A percentile compares a stretch with the other conserved stretches of the same genome.
phyloP scores from a whole-genome alignment of 768 basidiomycete species.

The Gelatoporia subvermispora region DNA sequence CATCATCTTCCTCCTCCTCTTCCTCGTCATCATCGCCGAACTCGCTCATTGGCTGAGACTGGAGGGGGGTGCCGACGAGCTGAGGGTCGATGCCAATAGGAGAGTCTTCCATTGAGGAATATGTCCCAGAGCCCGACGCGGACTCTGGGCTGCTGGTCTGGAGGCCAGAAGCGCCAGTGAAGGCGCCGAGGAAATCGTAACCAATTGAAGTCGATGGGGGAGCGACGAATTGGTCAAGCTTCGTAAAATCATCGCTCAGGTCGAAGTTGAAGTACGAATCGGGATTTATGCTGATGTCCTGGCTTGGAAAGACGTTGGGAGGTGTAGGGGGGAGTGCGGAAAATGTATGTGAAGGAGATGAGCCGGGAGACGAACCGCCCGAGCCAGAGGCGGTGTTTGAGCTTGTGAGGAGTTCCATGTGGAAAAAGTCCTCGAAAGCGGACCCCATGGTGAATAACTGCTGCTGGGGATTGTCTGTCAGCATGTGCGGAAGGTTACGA shows the following conservation, averaged over 20 bases:
- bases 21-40: constrained; percentile 35
- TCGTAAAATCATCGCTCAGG: constrained; percentile 25
- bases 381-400: constrained; percentile 18
- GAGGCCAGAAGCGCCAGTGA: constrained; percentile 17
- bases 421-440: constrained; percentile 60
- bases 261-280: constrained; percentile 22
- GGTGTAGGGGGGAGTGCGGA: constrained; percentile 21
- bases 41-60: constrained; percentile 37
- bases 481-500: constrained; percentile 26
- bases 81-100: constrained; percentile 64
- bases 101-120: constrained; percentile 16
- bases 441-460: constrained; percentile 20
- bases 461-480: constrained; percentile 35
- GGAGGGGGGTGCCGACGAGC: constrained; percentile 63
- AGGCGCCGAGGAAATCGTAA: constrained; percentile 37
- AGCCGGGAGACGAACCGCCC: constrained; percentile 20
- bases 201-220: constrained; percentile 23
- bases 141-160: constrained; percentile 25
- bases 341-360: constrained; percentile 23
- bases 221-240: constrained; percentile 18
- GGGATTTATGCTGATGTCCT: constrained; percentile 12
- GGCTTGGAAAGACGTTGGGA: constrained; percentile 17
- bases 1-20: constrained; percentile 30
- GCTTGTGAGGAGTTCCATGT: constrained; percentile 52
- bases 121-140: constrained; percentile 13